Evolutionary conservation across 352 stramenopile species (phyloP), one percentile per base, ranked within the genome.

Genomic region (Phytophthora colocasiae): DNA sequence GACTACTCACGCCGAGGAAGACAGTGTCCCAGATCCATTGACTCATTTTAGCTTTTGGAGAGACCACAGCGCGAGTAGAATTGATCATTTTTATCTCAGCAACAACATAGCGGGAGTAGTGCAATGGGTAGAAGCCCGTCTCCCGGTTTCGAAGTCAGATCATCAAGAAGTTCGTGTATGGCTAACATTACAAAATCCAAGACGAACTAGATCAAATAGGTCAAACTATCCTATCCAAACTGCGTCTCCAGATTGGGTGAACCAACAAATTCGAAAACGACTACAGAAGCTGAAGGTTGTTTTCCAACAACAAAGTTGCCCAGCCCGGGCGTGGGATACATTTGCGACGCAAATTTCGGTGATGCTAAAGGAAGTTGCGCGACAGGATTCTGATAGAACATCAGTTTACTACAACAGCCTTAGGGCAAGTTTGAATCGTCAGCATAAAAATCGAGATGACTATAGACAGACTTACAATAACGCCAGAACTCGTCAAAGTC

Each of bases 11-110:
- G 38, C n/a, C 14, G 9, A 58, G 1, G 50, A 58, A 10, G 50
- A 58, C 24, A 47, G 19, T 26, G 27, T 48, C 6, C 19, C 14
- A 6, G 34, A 58, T 39, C 19, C 50, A 5, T 6, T 58, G 4
- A 46, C 14, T 1, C 50, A 58, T 47, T 58, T 29, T 38, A 58
- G 17, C 0, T 58, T 47, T 39, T 58, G 50, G 50, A 47, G 36
- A 47, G 36, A 47, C 4, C 43, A 22, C 1, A 17, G 17, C 2
- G 43, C 43, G 7, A 48, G 43, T 31, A 11, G 17, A 6, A n/a
- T 48, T 7, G 22, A 48, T 15, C 14, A 19, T 4, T 48, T 48
- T 48, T 27, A 48, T 32, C 3, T 48, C 7, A 31, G 22, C 14
- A 27, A 7, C 10, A 24, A 32, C 6, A 17, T 48, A 15, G 43